Conservation (phyloP, 2,329 filamentous ascomycete species). For the Botrytis tulipae region DNA sequence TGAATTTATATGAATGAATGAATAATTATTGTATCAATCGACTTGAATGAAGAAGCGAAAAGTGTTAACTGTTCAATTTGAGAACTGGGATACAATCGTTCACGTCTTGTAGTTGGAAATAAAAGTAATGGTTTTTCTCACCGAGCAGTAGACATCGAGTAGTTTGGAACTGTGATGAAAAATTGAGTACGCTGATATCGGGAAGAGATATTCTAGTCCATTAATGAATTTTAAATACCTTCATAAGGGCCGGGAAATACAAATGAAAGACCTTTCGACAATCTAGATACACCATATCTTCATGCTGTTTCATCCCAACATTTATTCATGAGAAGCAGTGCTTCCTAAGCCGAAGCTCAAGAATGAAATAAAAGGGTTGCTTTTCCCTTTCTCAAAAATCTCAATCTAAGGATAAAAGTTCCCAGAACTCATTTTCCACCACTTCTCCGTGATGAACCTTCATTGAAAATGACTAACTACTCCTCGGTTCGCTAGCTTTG, state of each 20-base stretch:
- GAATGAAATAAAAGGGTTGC: background rate
- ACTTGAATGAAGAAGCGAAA: background rate
- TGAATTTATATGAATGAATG: background rate
- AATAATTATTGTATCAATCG: background rate
- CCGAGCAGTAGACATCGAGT: background rate
- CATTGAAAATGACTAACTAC: background rate
- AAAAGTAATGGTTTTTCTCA: background rate
- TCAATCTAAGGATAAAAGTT: background rate
- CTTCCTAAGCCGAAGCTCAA: background rate
- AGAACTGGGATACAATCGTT: background rate
- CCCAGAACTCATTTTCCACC: accelerated
- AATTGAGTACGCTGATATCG: background rate
- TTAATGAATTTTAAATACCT: background rate
- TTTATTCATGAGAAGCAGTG: background rate
- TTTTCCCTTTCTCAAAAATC: background rate
- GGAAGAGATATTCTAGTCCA: no score
- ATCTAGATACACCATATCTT: background rate
- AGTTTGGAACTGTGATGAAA: background rate
- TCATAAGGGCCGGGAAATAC: background rate
- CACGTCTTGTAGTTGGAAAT: background rate
- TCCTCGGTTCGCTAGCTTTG: background rate
- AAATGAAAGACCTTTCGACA: background rate
- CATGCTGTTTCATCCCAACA: background rate
- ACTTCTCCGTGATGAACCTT: background rate
- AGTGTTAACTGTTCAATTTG: background rate